phyloP scores from a whole-genome alignment of 371 early-diverging fungal species.

The Mortierella sp. region DNA sequence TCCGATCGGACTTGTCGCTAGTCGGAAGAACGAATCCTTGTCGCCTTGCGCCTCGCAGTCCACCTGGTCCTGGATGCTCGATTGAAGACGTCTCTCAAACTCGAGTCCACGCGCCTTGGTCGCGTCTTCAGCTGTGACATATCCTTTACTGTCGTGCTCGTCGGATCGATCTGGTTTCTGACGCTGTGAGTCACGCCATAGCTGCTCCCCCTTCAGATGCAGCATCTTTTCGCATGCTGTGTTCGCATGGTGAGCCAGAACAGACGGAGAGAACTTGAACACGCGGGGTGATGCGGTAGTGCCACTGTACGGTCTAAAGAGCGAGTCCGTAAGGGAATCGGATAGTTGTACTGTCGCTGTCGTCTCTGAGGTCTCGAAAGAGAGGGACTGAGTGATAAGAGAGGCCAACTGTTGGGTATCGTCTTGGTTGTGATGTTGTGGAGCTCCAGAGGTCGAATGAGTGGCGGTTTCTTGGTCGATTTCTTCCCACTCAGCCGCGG shows the following conservation, averaged over 20 bases:
- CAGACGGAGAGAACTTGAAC: conserved; percentile 46
- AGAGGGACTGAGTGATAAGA: too few species aligned
- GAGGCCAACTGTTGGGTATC: too few species aligned
- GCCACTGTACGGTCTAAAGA: too few species aligned
- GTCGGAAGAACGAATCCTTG: conserved; percentile 47
- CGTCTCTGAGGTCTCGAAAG: too few species aligned
- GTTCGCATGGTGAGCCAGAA: conserved; percentile 45
- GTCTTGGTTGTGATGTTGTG: too few species aligned
- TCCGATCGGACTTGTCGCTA: conserved; percentile 53
- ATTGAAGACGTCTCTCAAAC: conserved; percentile 35
- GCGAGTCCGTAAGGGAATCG: too few species aligned
- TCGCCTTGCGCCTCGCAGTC: conserved; percentile 56
- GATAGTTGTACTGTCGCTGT: too few species aligned
- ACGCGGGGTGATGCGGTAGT: neutral
- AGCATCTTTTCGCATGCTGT: conserved; percentile 54
- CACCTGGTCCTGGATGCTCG: conserved; percentile 21
- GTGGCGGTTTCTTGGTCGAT: conserved; percentile 24
- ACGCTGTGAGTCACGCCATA: conserved; percentile 12
- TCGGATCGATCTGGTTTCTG: neutral
- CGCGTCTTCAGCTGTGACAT: conserved; percentile 34
- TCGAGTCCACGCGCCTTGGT: conserved; percentile 38
- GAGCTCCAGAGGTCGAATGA: too few species aligned
- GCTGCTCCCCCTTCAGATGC: conserved; percentile 31
- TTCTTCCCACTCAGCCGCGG: conserved; percentile 15
- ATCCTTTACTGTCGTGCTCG: neutral